Evolutionary conservation across 2,329 filamentous ascomycete genomes (phyloP), one percentile per base, ranked within the genome.

Genomic region (Talaromyces sp.): DNA sequence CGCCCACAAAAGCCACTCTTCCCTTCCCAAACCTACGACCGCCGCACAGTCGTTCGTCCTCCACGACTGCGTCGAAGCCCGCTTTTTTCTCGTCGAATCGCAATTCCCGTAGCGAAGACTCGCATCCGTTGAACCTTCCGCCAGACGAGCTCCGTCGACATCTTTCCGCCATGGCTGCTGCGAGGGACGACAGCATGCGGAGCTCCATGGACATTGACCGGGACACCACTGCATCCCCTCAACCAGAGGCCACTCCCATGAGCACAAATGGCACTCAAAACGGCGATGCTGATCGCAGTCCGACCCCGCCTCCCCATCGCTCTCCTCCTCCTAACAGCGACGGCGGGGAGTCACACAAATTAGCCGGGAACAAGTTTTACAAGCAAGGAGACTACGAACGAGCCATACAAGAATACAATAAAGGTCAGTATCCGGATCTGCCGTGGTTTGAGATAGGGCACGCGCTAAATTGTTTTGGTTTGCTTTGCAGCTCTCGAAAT

Each of bases 301-400:
- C 77, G 3, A 77, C 79, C 60, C 80, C 80, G 59, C 80, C 78
- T 58, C 80, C 79, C 18, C 79, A 82, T 67, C 70, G 81, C 18
- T 78, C 64, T 31, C 62, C 46, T 50, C 56, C 64, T 16, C 64
- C 79, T 66, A 76, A 70, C 46, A 90, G 93, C 60, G 91, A 97
- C 73, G 92, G 93, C 73, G 92, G 93, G 28, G 95, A 99, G 79
- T 83, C 87, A 12, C 96, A 89, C 84, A 99, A 99, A 82, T 86
- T 90, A 69, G 86, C 91, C 1, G 95, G 95, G 64, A 99, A 99
- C 81, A 95, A 95, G 72, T 93, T 91, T 73, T 99, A 97, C 85
- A 98, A 97, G 81, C 91, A 93, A 67, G 91, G 89, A 74, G 91
- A 97, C 72, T 99, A 93, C 76, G 80, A 83, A 65, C 89, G 90